These are phyloP conservation scores for Camelina laxa DNA, from an alignment of 345 rosid genomes.

Conservation along the genomic window DNA sequence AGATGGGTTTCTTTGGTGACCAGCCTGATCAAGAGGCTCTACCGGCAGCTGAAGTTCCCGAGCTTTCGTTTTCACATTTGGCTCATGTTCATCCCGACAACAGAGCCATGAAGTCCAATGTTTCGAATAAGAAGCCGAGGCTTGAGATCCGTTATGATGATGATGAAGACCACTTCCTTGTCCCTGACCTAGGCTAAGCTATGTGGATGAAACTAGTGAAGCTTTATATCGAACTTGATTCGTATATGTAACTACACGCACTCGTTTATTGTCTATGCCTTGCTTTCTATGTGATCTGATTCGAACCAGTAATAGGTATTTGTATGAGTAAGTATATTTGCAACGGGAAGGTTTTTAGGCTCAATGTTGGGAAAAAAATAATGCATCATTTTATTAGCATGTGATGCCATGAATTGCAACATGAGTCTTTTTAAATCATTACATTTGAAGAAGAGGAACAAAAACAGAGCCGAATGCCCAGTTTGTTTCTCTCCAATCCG, in stretches of 20 bases:
- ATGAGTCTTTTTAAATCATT: constrained; percentile 26
- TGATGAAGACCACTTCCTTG: constrained; percentile 77
- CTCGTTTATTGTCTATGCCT: neutral
- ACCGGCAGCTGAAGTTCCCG: constrained; percentile 92
- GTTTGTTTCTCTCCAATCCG: constrained; percentile 50
- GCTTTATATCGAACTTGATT: constrained; percentile 40
- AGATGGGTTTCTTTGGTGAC: constrained; percentile 67
- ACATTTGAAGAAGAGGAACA: constrained; percentile 33
- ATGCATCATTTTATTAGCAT: constrained; percentile 34
- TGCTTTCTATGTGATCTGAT: constrained; percentile 6
- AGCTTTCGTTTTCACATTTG: constrained; percentile 58
- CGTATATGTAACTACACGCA: constrained; percentile 42
- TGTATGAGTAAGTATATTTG: constrained; percentile 13
- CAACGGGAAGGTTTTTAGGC: neutral
- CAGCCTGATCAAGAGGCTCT: constrained; percentile 62
- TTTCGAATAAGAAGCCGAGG: constrained; percentile 78
- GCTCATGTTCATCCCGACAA: constrained; percentile 44
- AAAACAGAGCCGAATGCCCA: constrained; percentile 23
- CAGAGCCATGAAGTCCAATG: constrained; percentile 56
- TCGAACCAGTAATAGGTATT: constrained; percentile 1
- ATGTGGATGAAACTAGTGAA: constrained; percentile 73
- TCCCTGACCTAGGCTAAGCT: constrained; percentile 86
- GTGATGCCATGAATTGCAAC: constrained; percentile 31
- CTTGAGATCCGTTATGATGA: constrained; percentile 59
- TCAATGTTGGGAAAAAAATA: neutral